phyloP scores from a whole-genome alignment of 768 basidiomycete genomes.

The Podaxis sp. region DNA sequence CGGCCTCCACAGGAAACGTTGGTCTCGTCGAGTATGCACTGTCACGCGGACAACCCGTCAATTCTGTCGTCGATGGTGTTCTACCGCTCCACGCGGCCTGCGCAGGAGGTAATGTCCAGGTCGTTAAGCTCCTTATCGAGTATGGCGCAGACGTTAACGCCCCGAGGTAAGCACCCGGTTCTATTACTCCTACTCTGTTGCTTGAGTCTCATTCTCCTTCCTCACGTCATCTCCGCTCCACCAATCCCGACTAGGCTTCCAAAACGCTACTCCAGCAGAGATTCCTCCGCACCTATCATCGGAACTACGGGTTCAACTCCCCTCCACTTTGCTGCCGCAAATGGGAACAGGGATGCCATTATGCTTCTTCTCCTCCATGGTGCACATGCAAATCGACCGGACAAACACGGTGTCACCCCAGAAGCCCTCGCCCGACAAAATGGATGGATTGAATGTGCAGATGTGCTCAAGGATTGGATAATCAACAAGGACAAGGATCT shows the following conservation, averaged over 20 bases:
- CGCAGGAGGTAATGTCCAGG: slow-evolving; percentile 84
- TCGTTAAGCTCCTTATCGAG: slow-evolving; percentile 87
- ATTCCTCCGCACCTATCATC: slow-evolving; percentile 66
- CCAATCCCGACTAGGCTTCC: slow-evolving; percentile 48
- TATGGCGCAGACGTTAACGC: slow-evolving; percentile 98
- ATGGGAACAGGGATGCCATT: slow-evolving; percentile 81
- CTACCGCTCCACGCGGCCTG: slow-evolving; percentile 96
- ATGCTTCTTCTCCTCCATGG: slow-evolving; percentile 80
- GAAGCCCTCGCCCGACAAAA: slow-evolving; percentile 79
- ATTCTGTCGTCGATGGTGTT: slow-evolving; percentile 93
- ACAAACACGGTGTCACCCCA: slow-evolving; percentile 92
- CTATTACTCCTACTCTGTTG: slow-evolving; percentile 10
- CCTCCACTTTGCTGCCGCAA: slow-evolving; percentile 95
- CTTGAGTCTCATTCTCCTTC: slow-evolving; percentile 10
- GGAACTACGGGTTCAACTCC: slow-evolving; percentile 90
- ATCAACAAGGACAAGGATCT: slow-evolving; percentile 62
- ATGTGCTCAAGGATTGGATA: slow-evolving; percentile 66
- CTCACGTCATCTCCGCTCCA: slow-evolving; percentile 17
- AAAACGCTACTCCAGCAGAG: slow-evolving; percentile 66
- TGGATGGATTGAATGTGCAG: slow-evolving; percentile 77
- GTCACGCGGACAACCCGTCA: slow-evolving; percentile 92
- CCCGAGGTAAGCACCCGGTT: slow-evolving; percentile 57
- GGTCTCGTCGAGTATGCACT: slow-evolving; percentile 93
- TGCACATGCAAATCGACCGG: slow-evolving; percentile 75
- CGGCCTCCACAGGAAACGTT: slow-evolving; percentile 82